phyloP scores from a whole-genome alignment of 1,284 basidiomycete genomes.

The Ustanciosporium gigantosporum region DNA sequence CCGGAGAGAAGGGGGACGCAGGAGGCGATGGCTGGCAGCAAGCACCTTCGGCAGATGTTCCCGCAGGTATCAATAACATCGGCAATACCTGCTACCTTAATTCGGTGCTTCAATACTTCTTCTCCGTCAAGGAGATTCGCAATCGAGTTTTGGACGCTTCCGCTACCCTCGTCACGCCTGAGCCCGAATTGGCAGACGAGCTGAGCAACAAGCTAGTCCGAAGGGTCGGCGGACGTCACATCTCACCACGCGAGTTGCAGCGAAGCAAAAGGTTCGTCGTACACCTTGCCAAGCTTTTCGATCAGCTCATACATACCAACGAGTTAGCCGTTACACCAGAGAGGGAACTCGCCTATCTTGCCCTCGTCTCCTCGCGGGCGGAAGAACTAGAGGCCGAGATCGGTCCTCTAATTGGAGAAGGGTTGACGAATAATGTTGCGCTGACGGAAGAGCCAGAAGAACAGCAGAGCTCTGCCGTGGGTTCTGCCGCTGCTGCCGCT shows the following conservation, averaged over 20 bases:
- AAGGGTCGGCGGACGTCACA: slow-evolving; percentile 79
- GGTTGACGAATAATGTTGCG: not conserved
- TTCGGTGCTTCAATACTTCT: slow-evolving; percentile 86
- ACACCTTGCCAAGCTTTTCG: slow-evolving; percentile 78
- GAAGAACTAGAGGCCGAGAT: slow-evolving; percentile 67
- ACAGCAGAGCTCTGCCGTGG: too few species aligned
- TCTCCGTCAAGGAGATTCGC: slow-evolving; percentile 85
- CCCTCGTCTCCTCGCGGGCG: slow-evolving; percentile 83
- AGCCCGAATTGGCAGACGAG: not conserved
- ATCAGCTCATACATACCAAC: slow-evolving; percentile 73
- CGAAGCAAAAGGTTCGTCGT: slow-evolving; percentile 78
- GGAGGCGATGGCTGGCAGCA: slow-evolving; percentile 40
- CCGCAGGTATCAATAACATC: slow-evolving; percentile 84
- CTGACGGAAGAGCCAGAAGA: not conserved
- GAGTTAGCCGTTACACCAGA: slow-evolving; percentile 76
- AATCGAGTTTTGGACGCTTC: slow-evolving; percentile 71
- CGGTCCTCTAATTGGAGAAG: not conserved
- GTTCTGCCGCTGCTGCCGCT: not conserved
- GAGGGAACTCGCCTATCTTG: slow-evolving; percentile 86
- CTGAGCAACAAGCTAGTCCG: slow-evolving; percentile 2
- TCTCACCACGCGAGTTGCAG: slow-evolving; percentile 76
- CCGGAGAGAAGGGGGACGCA: slow-evolving; percentile 66
- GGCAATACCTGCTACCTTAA: slow-evolving; percentile 93
- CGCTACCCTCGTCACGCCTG: slow-evolving; percentile 60
- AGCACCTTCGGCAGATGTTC: slow-evolving; percentile 68